Base-by-base conservation (phyloP, 2,329 filamentous ascomycete genomes). In the Epichloe aotearoae region DNA sequence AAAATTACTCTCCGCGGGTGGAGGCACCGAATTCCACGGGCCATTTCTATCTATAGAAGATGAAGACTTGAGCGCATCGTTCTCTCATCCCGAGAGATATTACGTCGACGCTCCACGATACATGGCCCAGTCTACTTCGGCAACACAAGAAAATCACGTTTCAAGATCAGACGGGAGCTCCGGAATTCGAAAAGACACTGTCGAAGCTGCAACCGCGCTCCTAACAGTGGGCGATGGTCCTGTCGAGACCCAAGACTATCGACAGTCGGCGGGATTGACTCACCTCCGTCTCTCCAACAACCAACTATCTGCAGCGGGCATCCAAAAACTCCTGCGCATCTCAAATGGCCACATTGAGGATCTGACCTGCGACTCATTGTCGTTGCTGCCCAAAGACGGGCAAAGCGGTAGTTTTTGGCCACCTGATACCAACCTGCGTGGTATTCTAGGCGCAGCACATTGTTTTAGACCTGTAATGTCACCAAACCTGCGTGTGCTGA, bases 221-320 rank as follows among this genome's bases (percentile, higher is more conserved):
- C 57, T 57, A 11, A 34, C 43, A 26, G 46, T 34, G 15, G 59
- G 58, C 12, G 48, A 52, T 30, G 56, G 50, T 7, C 51, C 46
- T n/a, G 45, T n/a, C 4, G 15, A 45, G n/a, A 12, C 37, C 12
- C 42, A 59, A 5, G 55, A 52, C 23, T 61, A 59, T 20, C 56
- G 56, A 23, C 45, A 41, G 17, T 53, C 58, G 14, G 15, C 23
- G 3, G 65, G 65, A 3, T 58, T 82, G 44, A 80, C 79, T 0
- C 79, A 82, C 55, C 61, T 83, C 15, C 69, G 73, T 46, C 54
- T 83, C 11, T 76, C 74, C 30, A 64, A 66, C 36, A 82, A 77
- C 51, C 57, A 58, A 1, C 59, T 82, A 39, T 74, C 75, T 0
- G 60, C 67, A 0, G 50, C 61, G 1, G 74, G 71, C 0, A 49